A percentile compares a stretch with the other conserved stretches of the same genome.
Conservation (phyloP, 768 basidiomycete genomes). For the Obba rivulosa region DNA sequence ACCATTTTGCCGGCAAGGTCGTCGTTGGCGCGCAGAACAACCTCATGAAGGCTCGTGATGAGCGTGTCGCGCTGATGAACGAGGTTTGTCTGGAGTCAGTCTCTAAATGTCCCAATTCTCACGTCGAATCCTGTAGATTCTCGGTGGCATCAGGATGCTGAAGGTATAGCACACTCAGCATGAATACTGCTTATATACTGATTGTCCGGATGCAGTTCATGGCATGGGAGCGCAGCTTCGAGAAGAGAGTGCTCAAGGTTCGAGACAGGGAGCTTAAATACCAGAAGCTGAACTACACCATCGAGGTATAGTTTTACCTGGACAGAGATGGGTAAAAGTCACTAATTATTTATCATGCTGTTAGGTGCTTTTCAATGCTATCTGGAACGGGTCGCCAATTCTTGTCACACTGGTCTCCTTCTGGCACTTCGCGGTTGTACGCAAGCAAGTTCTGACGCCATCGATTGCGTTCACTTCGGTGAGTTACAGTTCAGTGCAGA, state of each 20-base stretch:
- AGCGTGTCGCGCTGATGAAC: conserved; percentile 89
- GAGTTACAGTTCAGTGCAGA: background rate
- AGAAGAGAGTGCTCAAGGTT: conserved; percentile 63
- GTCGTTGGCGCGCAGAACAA: conserved; percentile 77
- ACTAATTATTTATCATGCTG: conserved; percentile 2
- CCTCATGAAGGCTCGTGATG: conserved; percentile 88
- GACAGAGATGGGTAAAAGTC: background rate
- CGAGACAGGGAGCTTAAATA: conserved; percentile 79
- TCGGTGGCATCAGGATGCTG: conserved; percentile 88
- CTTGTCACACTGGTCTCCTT: conserved; percentile 47
- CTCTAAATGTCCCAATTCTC: background rate
- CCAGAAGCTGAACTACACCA: conserved; percentile 81
- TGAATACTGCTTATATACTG: background rate
- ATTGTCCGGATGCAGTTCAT: conserved; percentile 55
- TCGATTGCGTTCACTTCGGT: conserved; percentile 75
- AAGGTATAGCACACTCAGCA: conserved; percentile 37
- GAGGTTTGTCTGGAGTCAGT: conserved; percentile 37
- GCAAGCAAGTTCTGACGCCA: conserved; percentile 66
- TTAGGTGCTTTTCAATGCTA: conserved; percentile 41
- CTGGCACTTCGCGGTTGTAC: conserved; percentile 65
- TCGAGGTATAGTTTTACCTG: conserved; percentile 49
- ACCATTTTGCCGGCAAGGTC: conserved; percentile 79
- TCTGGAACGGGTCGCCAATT: conserved; percentile 49
- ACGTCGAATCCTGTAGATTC: conserved; percentile 36
- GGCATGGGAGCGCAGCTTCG: conserved; percentile 93